These are phyloP conservation scores for Ustilago loliicola DNA, from an alignment of 1,284 basidiomycete species.

Conservation along the genomic window DNA sequence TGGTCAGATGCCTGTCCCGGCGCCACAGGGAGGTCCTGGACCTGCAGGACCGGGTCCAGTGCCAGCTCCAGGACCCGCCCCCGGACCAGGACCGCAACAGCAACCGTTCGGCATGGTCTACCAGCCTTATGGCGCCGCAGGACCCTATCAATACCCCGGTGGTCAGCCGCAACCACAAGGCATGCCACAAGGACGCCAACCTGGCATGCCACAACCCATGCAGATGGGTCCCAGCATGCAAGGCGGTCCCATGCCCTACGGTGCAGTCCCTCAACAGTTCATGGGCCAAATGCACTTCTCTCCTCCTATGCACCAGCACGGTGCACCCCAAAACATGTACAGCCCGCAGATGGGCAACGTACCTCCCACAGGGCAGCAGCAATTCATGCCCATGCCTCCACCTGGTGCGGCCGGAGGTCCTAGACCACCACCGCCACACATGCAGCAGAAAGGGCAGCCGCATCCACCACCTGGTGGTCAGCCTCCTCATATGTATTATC, in stretches of 20 bases:
- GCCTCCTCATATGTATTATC: conserved; percentile 43
- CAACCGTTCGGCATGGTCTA: conserved; percentile 57
- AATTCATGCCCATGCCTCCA: conserved; percentile 55
- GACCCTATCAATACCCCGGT: conserved; percentile 50
- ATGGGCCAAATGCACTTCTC: conserved; percentile 61
- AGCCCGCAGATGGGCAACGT: conserved; percentile 62
- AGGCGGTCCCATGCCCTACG: conserved; percentile 51
- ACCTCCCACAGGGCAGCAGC: conserved; percentile 33
- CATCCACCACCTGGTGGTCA: conserved; percentile 29
- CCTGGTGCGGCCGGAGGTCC: conserved; percentile 40
- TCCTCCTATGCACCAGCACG: conserved; percentile 58
- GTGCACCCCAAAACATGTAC: conserved; percentile 56
- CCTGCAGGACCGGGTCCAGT: conserved; percentile 14
- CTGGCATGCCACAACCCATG: conserved; percentile 41
- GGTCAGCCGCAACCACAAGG: conserved; percentile 35
- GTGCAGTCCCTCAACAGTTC: conserved; percentile 54
- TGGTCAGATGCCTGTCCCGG: conserved; percentile 33
- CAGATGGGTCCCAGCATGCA: conserved; percentile 43
- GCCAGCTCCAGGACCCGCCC: conserved; percentile 21
- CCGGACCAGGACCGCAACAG: conserved; percentile 25
- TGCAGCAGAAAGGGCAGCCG: conserved; percentile 37
- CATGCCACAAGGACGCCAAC: conserved; percentile 38
- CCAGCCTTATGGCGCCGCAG: conserved; percentile 48
- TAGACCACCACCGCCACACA: conserved; percentile 46
- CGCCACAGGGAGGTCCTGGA: conserved; percentile 20